Conservation (phyloP, 2,329 filamentous ascomycete genomes). For the Alternaria ethzedia region DNA sequence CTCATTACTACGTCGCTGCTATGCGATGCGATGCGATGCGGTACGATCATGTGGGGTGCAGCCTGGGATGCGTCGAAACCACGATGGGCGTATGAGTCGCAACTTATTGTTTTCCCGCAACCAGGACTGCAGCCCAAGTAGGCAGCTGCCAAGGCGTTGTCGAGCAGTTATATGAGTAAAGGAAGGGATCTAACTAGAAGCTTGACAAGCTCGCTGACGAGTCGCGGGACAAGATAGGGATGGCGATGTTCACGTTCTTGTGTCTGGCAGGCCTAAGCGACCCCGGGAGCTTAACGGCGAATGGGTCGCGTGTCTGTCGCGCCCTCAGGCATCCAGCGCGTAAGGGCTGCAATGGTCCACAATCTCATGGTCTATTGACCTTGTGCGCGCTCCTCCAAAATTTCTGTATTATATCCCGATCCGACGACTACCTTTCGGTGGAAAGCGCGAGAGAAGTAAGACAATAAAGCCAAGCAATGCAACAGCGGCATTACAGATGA, state of each 20-base stretch:
- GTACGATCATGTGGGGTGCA: not conserved
- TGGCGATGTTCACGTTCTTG: not conserved
- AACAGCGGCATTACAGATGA: constrained; percentile 69
- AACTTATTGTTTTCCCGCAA: not conserved
- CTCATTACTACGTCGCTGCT: not conserved
- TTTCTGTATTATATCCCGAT: not conserved
- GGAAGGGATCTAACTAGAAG: not conserved
- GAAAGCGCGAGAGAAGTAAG: constrained; percentile 55
- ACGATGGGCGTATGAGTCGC: not conserved
- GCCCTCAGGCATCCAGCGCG: not conserved
- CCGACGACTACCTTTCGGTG: constrained; percentile 49
- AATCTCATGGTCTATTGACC: not conserved
- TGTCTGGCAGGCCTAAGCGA: not conserved
- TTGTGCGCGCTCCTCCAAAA: not conserved
- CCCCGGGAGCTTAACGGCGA: not conserved
- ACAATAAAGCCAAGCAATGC: constrained; percentile 60
- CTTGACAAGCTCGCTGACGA: not conserved
- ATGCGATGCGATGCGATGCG: not conserved
- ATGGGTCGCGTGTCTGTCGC: not conserved
- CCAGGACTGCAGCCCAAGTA: not conserved
- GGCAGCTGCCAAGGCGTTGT: not conserved
- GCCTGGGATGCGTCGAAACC: not conserved
- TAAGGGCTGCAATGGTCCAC: not conserved
- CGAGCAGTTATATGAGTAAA: not conserved
- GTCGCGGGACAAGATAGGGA: not conserved